Evolutionary conservation across 1,139 yeast species (phyloP), one percentile per base, ranked within the genome.

Genomic region (Geotrichum citri-aurantii): DNA sequence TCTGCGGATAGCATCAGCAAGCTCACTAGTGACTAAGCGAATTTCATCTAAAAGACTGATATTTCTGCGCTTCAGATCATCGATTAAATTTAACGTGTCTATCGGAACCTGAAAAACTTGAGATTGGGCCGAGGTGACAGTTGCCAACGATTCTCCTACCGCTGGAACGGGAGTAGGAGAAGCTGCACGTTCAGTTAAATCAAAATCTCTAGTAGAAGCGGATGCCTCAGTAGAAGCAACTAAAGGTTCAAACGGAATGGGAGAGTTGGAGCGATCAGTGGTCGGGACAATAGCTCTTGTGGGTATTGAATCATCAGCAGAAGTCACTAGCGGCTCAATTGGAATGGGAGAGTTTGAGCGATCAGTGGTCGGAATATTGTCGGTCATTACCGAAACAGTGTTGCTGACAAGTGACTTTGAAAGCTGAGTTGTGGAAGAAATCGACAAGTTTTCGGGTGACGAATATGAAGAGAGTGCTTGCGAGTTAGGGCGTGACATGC

Each of bases 1-100:
- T 5, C 76, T 71, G 42, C 75, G 69, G 27, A 71, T 65, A 2
- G 74, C 65, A 58, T 73, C 77, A 2, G 75, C 74, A 14, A 73
- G 69, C 60, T 73, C 77, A 27, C 70, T 65, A 1, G 75, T 69
- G n/a, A 73, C 70, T 8, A 72, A 64, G 8, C 73, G 64, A 19
- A 73, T 62, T 52, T 73, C 76, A 37, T 72, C 71, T 53, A 71
- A 62, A 7, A 73, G 65, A 40, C 27, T 24, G 14, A 44, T 31
- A 27, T 56, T 52, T 5, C 56, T 23, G 5, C 10, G 17, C 19
- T 48, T 37, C n/a, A 56, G 48, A 12, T 48, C 50, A 2, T 56
- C 54, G 26, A 56, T 48, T 21, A 55, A 31, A n/a, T 46, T 46
- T 10, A 47, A 23, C n/a, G 51, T 50, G 11, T 55, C 58, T 4